phyloP scores from a whole-genome alignment of 306 rosid genomes.

The Cicer cuneatum region DNA sequence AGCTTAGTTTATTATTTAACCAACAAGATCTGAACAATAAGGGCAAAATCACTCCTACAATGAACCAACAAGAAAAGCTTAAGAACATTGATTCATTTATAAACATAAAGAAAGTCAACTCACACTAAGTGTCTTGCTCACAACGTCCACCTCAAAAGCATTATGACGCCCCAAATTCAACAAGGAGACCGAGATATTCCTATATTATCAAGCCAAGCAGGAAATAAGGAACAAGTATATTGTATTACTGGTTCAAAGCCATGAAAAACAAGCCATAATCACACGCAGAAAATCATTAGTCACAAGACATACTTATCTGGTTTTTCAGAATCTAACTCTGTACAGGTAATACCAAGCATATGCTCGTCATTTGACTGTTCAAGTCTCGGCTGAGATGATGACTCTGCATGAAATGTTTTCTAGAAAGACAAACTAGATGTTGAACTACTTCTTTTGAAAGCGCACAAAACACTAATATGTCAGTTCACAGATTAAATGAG shows the following conservation, averaged over 20 bases:
- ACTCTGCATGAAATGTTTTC: slow-evolving; percentile 39
- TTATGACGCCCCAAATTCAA: slow-evolving; percentile 50
- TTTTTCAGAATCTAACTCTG: slow-evolving; percentile 42
- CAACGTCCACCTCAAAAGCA: slow-evolving; percentile 54
- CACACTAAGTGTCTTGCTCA: slow-evolving; percentile 41
- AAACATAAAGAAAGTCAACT: slow-evolving; percentile 26
- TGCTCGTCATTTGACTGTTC: slow-evolving; percentile 42
- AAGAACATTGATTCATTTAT: slow-evolving; percentile 7
- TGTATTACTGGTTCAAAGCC: slow-evolving; percentile 20
- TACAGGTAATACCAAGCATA: slow-evolving; percentile 19
- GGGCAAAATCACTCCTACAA: background rate
- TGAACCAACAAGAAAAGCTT: background rate
- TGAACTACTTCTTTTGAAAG: no score
- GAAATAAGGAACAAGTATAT: slow-evolving; percentile 23
- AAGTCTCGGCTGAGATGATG: slow-evolving; percentile 30
- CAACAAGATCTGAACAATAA: slow-evolving; percentile 19
- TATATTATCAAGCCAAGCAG: slow-evolving; percentile 42
- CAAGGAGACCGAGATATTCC: slow-evolving; percentile 62
- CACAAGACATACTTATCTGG: slow-evolving; percentile 57
- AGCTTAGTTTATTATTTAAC: slow-evolving; percentile 7
- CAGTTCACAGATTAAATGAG: background rate
- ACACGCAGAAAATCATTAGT: slow-evolving; percentile 8
- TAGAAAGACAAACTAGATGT: slow-evolving; percentile 20
- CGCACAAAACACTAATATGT: slow-evolving; percentile 1
- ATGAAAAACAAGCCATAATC: background rate